Conservation (phyloP, 2,329 filamentous ascomycete species). For the Purpureocillium takamizusanense region DNA sequence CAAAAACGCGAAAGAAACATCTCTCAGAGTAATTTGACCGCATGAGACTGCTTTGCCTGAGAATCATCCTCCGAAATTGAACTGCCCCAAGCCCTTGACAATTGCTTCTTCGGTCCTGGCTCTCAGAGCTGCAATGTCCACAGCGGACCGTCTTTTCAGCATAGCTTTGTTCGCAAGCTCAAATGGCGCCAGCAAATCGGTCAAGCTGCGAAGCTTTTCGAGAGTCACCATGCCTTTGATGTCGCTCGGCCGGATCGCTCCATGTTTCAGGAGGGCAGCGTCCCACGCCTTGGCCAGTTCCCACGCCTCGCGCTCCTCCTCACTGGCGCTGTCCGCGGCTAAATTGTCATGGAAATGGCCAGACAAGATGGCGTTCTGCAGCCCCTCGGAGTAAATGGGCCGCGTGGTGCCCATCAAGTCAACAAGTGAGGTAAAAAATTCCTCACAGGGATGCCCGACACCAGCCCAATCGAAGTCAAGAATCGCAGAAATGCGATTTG, state of each 20-base stretch:
- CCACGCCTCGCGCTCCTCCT: conserved; percentile 1
- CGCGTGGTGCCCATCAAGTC: conserved; percentile 1
- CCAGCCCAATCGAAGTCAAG: conserved; percentile 18
- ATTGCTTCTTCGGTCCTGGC: too few relatives aligned
- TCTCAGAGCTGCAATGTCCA: too few relatives aligned
- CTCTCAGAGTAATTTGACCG: too few relatives aligned
- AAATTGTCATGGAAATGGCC: not conserved
- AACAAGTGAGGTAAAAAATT: conserved; percentile 10
- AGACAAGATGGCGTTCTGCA: conserved; percentile 2
- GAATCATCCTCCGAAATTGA: too few relatives aligned
- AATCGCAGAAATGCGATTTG: conserved; percentile 13
- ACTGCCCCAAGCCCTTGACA: too few relatives aligned
- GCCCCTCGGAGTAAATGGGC: not conserved
- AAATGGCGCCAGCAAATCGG: too few relatives aligned
- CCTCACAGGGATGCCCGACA: conserved; percentile 14
- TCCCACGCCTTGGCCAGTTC: not conserved
- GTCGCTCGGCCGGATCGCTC: not conserved
- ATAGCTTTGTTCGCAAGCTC: too few relatives aligned
- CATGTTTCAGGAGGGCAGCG: not conserved
- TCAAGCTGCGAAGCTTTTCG: not conserved
- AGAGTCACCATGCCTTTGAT: not conserved
- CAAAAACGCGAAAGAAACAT: too few relatives aligned
- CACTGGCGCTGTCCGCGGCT: not conserved
- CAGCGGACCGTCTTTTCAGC: too few relatives aligned
- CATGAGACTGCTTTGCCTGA: too few relatives aligned